Evolutionary conservation across 495 filamentous ascomycete species (phyloP), one percentile per base, ranked within the genome.

Genomic region (Margaritispora aquatica): DNA sequence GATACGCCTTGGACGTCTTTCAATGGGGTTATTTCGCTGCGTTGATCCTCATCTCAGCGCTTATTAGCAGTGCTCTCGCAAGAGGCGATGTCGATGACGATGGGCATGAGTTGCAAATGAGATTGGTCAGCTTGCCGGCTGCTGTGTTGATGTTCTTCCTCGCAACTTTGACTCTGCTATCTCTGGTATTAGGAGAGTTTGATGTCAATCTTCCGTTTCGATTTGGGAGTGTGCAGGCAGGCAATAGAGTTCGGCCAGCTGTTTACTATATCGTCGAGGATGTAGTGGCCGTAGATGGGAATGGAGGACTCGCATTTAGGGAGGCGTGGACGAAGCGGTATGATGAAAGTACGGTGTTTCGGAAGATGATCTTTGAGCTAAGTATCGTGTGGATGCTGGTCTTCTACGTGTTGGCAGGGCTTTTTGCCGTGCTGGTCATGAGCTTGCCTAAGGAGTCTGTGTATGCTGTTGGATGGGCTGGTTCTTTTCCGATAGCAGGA

Each of bases 401-500:
- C 1, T 63, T 63, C 27, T 63, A 44, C 51, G 34, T 59, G 17
- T 38, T 63, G 22, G 44, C 56, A 31, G 57, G 9, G 0, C 17
- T 52, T n/a, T 55, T 63, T 24, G 31, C 56, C 13, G 22, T 53
- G 19, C 27, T 63, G 9, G 52, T 63, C 2, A 31, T 59, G 2
- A 47, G 24, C 20, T 53, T 63, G 46, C 61, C 61, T n/a, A 55
- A 51, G 20, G 57, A 24, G 1, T 27, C 51, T 51, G 61, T 63
- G 29, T 63, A 63, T 59, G 61, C 61, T 26, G 61, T 63, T 41
- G 61, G 61, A 17, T 63, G 61, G 61, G 61, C 61, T n/a, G 61
- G 51, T 15, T 57, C 61, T 0, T 63, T 63, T 20, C 61, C 61
- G 21, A 11, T 63, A 22, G 61, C 56, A 15, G 61, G 61, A 23